Base-by-base conservation (phyloP, 1,284 basidiomycete species). In the Albatrellus sp. region DNA sequence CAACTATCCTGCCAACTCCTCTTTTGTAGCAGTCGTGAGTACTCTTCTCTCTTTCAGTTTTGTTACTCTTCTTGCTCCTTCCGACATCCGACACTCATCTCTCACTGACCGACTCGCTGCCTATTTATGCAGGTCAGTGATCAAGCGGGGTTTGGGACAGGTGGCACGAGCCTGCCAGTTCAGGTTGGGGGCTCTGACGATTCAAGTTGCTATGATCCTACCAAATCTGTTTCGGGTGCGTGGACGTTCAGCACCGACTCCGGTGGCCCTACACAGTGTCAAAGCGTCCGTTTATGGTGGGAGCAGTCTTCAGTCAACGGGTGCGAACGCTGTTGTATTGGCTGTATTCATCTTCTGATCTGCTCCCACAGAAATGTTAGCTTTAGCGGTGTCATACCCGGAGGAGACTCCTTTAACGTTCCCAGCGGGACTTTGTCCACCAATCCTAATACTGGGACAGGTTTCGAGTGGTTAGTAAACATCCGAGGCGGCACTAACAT, bases 21-120 rank as follows among this genome's bases (percentile, higher is more conserved):
- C 79, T 52, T 79, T 88, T 48, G 78, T 89, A 17, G 75, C 77
- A 1, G 79, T 86, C 55, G 84, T 86, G 55, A 63, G 82, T 76
- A 24, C 9, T 33, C 37, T 43, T 4, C 20, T 35, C 42, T 24
- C 28, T 39, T 42, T 43, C 40, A 28, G 31, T 7, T 24, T 24
- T 24, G 7, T 24, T 7, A 24, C 24, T 24, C 24, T 7, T 7
- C 24, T 7, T 24, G 24, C 24, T 24, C 24, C 13, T 31, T 12
- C 13, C 31, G 16, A 29, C n/a, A 17, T 31, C n/a, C 10, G 5
- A 14, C 14, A 8, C 12, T 35, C 40, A 36, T 16, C 39, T 39
- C 35, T n/a, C 37, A 30, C 24, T 11, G 10, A 16, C 9, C 36
- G 19, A 19, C 42, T n/a, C 29, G 13, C 9, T 37, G 32, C 24